Percentiles rank a stretch among this genome's conserved stretches.
Conservation (phyloP, 2,329 filamentous ascomycete genomes). For the Exophiala oligosperma region DNA sequence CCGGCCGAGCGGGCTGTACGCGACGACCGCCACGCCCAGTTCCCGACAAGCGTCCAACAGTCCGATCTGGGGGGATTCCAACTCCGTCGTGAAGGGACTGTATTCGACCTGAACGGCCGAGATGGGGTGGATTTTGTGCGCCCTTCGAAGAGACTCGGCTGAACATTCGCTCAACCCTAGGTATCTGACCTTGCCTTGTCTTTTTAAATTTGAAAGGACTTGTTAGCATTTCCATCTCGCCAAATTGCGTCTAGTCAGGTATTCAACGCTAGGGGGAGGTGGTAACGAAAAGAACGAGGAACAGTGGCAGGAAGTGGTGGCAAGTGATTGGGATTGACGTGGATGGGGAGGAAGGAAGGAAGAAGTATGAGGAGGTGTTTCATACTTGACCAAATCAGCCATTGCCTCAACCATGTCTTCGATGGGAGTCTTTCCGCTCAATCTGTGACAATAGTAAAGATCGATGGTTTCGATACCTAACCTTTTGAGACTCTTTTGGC, state of each 20-base stretch:
- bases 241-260: neutral
- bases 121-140: conserved; percentile 52
- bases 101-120: conserved; percentile 57
- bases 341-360: neutral
- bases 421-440: conserved; percentile 43
- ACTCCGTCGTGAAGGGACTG: conserved; percentile 44
- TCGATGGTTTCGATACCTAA: conserved; percentile 42
- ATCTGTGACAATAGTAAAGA: conserved; percentile 45
- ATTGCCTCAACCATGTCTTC: conserved; percentile 47
- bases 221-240: neutral
- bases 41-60: conserved; percentile 23
- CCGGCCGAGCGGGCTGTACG: conserved; percentile 20
- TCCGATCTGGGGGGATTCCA: conserved; percentile 15
- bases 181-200: conserved; percentile 58
- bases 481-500: conserved; percentile 36
- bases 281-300: too few relatives aligned
- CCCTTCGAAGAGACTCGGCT: conserved; percentile 52
- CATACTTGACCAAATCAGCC: conserved; percentile 42
- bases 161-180: conserved; percentile 57
- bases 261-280: too few relatives aligned
- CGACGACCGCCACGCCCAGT: conserved; percentile 25
- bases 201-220: neutral
- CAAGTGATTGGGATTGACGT: too few relatives aligned
- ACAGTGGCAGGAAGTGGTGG: too few relatives aligned
- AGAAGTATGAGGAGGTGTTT: neutral